These are phyloP conservation scores for Centella asiatica DNA, from an alignment of 129 eudicot species.

Conservation along the genomic window DNA sequence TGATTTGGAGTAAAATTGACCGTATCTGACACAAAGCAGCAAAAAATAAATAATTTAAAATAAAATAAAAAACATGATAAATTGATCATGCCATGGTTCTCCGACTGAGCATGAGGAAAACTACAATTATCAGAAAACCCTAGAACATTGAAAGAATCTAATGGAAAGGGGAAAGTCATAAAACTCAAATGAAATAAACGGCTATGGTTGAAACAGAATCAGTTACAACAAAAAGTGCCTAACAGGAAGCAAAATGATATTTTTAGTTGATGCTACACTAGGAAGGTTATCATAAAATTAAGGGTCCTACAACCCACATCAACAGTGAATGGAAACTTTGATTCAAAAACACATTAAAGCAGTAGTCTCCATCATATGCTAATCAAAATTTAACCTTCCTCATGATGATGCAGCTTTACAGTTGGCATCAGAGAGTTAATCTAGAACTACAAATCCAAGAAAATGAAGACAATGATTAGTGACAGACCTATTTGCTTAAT, in stretches of 20 bases:
- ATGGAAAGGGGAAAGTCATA: background rate
- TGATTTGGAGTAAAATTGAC: constrained; percentile 21
- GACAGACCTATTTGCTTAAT: background rate
- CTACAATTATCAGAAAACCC: constrained; percentile 10
- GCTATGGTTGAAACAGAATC: background rate
- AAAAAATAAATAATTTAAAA: background rate
- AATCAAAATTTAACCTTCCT: constrained; percentile 2
- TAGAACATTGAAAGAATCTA: constrained; percentile 4
- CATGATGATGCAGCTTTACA: background rate
- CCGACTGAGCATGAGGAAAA: constrained; percentile 12
- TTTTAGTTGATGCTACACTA: constrained; percentile 2
- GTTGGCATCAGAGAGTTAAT: background rate
- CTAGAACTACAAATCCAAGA: background rate
- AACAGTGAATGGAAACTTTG: background rate
- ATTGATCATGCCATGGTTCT: constrained; percentile 11
- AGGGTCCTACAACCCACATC: constrained; percentile 10
- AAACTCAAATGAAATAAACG: background rate
- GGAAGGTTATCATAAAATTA: background rate
- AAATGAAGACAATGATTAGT: background rate
- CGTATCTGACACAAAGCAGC: constrained; percentile 28
- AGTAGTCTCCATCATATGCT: constrained; percentile 10
- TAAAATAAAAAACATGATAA: constrained; percentile 5
- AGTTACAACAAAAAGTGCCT: background rate
- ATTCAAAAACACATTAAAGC: background rate
- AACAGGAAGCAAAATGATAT: constrained; percentile 4